Evolutionary conservation across 2,329 filamentous ascomycete genomes (phyloP).

Genomic region (Gaeumannomyces tritici): DNA sequence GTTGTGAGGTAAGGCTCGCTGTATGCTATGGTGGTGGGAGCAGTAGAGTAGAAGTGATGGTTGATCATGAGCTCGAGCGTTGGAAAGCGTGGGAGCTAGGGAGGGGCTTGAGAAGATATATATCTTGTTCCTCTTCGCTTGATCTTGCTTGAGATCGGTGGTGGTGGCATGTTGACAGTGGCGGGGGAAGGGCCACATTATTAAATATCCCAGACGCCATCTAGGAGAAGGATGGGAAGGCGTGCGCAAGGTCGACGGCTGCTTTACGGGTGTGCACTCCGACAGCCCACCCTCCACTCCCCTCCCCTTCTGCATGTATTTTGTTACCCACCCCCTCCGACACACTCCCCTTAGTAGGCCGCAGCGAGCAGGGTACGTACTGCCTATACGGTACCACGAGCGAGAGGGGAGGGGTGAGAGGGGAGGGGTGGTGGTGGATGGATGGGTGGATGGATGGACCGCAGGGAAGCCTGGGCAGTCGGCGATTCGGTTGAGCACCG

Average conservation of each 20-base stretch:
- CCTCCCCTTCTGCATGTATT: background rate
- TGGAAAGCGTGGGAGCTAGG: background rate
- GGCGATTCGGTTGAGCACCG: too few species aligned
- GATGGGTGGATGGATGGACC: background rate
- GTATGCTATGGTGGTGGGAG: background rate
- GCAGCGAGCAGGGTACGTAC: background rate
- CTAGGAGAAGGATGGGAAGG: background rate
- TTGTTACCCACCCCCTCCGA: background rate
- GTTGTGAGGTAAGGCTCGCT: background rate
- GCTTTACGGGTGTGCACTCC: background rate
- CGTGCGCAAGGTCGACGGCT: background rate
- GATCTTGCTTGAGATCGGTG: constrained; percentile 1
- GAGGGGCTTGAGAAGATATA: background rate
- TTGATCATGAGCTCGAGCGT: constrained; percentile 1
- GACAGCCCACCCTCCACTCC: background rate
- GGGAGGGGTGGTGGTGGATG: too few species aligned
- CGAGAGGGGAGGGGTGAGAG: background rate
- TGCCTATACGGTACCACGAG: too few species aligned
- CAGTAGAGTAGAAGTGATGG: background rate
- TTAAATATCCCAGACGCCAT: constrained; percentile 4
- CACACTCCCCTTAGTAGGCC: background rate
- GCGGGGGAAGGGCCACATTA: constrained; percentile 1
- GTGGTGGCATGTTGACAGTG: background rate
- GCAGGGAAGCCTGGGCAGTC: too few species aligned
- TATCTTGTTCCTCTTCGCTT: background rate